Evolutionary conservation across 2,329 filamentous ascomycete species (phyloP), one percentile per base, ranked within the genome.

Genomic region (Phoma sp.): DNA sequence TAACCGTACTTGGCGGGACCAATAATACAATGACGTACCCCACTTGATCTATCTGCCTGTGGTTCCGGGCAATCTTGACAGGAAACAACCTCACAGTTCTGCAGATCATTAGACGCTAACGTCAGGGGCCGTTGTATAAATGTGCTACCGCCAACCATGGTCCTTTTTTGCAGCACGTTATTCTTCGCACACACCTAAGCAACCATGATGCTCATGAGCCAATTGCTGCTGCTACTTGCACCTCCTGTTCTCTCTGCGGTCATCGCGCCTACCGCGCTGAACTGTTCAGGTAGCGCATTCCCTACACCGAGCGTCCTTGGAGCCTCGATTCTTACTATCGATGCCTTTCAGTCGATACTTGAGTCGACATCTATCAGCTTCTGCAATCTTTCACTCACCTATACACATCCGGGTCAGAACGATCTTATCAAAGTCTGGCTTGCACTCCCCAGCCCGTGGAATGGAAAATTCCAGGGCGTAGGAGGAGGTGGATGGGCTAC

Each of bases 401-500:
- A 61, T 21, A 61, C 60, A 1, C 64, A 67, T 25, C 49, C 51
- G 2, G 60, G 62, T 2, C 40, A 57, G n/a, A 54, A 61, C 20
- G 65, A 68, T 18, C 38, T 42, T 2, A 50, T 66, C 30, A 53
- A 50, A 23, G 48, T 61, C n/a, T 64, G 57, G 59, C 47, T 66
- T 4, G 57, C 56, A 1, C 46, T 64, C 14, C 32, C 42, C 33
- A 7, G 32, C 21, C 33, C 36, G 1, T 71, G 68, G 69, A 70
- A 71, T 37, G 54, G 47, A 6, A 58, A 66, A 18, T 51, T 70
- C 4, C 59, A 66, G 38, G 65, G 62, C 1, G 45, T 61, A 14
- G 69, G 67, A 15, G 67, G 69, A 12, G 66, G 62, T 15, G 69
- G 62, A 7, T 69, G 46, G 53, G 42, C 52, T 3, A 60, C 67